A percentile compares a stretch with the other conserved stretches of the same genome.
Conservation (phyloP, 768 basidiomycete species). For the Pholiota conissans region DNA sequence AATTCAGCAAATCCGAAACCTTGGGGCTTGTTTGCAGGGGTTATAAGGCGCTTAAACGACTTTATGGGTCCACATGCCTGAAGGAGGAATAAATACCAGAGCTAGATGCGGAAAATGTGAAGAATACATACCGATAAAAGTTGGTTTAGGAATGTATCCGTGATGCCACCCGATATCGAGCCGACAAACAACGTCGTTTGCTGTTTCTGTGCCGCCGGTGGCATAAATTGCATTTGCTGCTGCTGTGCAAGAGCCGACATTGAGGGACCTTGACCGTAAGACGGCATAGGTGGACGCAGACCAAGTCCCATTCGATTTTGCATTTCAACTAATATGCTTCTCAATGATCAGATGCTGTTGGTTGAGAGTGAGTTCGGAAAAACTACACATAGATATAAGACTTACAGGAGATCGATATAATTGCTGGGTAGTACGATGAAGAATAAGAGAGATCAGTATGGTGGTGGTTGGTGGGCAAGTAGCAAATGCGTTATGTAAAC, state of each 20-base stretch:
- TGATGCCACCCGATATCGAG: slow-evolving; percentile 91
- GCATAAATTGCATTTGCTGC: slow-evolving; percentile 74
- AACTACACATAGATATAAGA: not conserved
- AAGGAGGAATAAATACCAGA: not conserved
- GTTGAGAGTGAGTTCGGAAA: not conserved
- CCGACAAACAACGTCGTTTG: slow-evolving; percentile 86
- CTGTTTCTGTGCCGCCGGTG: slow-evolving; percentile 68
- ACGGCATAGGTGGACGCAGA: slow-evolving; percentile 84
- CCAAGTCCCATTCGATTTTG: slow-evolving; percentile 87
- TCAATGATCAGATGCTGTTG: not conserved
- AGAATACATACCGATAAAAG: slow-evolving; percentile 64
- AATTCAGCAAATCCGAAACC: slow-evolving; percentile 98
- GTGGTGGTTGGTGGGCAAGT: not conserved
- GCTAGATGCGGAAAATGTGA: not conserved
- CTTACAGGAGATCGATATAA: not conserved
- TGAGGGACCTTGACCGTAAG: slow-evolving; percentile 90
- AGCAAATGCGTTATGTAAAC: slow-evolving; percentile 11
- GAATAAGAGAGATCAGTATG: not conserved
- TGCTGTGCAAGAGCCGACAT: slow-evolving; percentile 89
- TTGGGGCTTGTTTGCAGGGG: slow-evolving; percentile 90
- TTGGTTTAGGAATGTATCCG: slow-evolving; percentile 76
- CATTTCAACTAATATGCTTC: slow-evolving; percentile 38
- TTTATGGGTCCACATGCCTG: slow-evolving; percentile 90
- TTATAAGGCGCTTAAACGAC: slow-evolving; percentile 91
- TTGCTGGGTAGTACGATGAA: not conserved